These are phyloP conservation scores for Opeltia flavorubescens DNA, from an alignment of 495 filamentous ascomycete species.

Conservation along the genomic window DNA sequence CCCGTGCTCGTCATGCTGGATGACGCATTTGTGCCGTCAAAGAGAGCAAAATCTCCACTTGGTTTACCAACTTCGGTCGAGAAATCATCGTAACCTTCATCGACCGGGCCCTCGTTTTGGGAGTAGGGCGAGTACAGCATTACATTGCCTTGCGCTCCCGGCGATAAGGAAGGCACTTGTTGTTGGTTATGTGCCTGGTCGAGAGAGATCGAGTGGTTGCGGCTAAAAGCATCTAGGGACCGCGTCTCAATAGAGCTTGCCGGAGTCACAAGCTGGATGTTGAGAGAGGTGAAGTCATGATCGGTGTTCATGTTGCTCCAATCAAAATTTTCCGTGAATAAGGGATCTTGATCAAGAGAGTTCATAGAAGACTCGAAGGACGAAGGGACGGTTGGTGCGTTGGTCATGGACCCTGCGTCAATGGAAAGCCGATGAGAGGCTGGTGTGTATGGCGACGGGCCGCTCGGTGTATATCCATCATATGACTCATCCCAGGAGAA, in stretches of 20 bases:
- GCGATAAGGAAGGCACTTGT: slow-evolving; percentile 40
- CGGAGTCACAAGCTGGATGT: slow-evolving; percentile 22
- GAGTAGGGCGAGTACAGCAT: slow-evolving; percentile 52
- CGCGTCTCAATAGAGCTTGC: slow-evolving; percentile 18
- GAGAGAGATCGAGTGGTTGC: slow-evolving; percentile 19
- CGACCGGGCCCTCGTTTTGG: slow-evolving; percentile 25
- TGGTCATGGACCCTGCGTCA: slow-evolving; percentile 10
- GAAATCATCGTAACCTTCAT: slow-evolving; percentile 31
- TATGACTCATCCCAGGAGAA: slow-evolving; percentile 12
- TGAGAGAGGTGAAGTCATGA: slow-evolving; percentile 22
- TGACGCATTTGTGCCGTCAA: slow-evolving; percentile 13
- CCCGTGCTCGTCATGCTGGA: slow-evolving; percentile 10
- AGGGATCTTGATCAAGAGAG: slow-evolving; percentile 8
- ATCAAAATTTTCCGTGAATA: slow-evolving; percentile 18
- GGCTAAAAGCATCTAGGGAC: slow-evolving; percentile 17
- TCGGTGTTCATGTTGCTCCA: slow-evolving; percentile 25
- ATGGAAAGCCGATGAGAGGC: slow-evolving; percentile 11
- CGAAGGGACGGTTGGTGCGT: slow-evolving; percentile 8
- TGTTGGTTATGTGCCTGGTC: slow-evolving; percentile 7
- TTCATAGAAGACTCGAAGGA: slow-evolving; percentile 10
- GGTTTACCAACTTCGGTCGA: slow-evolving; percentile 18
- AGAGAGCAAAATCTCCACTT: slow-evolving; percentile 35
- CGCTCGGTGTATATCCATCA: slow-evolving; percentile 7
- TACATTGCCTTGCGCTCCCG: slow-evolving; percentile 44
- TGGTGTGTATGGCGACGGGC: slow-evolving; percentile 9